phyloP scores from a whole-genome alignment of 1,139 yeast species.

The Suhomyces atakaporum region DNA sequence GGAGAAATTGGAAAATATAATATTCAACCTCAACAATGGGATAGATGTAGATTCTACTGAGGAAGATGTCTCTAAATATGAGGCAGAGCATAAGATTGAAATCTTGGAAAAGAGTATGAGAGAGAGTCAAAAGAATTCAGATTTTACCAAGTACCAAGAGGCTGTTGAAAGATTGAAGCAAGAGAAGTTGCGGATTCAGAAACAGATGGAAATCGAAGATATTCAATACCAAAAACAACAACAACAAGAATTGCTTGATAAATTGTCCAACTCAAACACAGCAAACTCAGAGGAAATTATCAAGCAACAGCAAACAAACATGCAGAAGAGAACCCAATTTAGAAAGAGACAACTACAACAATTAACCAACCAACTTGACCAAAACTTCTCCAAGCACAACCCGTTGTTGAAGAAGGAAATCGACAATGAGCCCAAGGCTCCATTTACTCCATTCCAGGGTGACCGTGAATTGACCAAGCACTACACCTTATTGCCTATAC shows the following conservation, averaged over 20 bases:
- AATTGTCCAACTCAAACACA: conserved; percentile 56
- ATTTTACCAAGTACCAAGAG: conserved; percentile 58
- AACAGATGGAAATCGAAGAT: conserved; percentile 70
- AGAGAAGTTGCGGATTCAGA: conserved; percentile 63
- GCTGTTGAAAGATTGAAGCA: conserved; percentile 59
- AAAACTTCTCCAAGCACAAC: conserved; percentile 33
- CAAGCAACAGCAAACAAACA: conserved; percentile 39
- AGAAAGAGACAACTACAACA: conserved; percentile 69
- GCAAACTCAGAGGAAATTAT: conserved; percentile 56
- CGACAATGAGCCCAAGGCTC: conserved; percentile 40
- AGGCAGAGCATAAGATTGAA: conserved; percentile 70
- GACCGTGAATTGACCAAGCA: conserved; percentile 62
- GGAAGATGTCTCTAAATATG: conserved; percentile 66
- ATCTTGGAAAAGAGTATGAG: conserved; percentile 67
- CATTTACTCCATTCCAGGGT: conserved; percentile 94
- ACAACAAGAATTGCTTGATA: conserved; percentile 69
- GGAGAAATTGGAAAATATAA: conserved; percentile 79
- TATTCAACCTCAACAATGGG: conserved; percentile 72
- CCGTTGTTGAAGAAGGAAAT: conserved; percentile 28
- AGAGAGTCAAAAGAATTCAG: conserved; percentile 70
- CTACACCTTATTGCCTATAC: conserved; percentile 34
- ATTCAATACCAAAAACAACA: conserved; percentile 56
- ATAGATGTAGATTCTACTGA: conserved; percentile 76
- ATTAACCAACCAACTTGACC: conserved; percentile 54
- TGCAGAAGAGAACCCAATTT: conserved; percentile 63